Evolutionary conservation across 1,139 yeast species (phyloP).

Genomic region (Candida anutae): DNA sequence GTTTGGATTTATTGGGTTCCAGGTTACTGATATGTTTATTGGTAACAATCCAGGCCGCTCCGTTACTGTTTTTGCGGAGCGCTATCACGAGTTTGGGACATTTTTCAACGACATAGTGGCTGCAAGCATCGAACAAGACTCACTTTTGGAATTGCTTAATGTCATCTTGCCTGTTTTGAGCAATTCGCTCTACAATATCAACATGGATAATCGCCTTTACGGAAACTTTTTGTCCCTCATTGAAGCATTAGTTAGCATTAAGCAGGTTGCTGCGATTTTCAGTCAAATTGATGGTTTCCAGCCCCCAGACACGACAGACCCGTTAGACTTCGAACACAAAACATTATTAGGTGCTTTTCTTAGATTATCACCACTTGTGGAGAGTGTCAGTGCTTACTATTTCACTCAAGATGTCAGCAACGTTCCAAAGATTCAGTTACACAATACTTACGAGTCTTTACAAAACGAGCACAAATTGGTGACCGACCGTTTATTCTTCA

Average conservation of each 20-base stretch:
- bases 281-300: constrained; percentile 50
- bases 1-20: constrained; percentile 65
- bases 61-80: constrained; percentile 17
- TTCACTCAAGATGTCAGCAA: constrained; percentile 37
- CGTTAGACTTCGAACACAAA: constrained; percentile 45
- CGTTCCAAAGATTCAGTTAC: constrained; percentile 33
- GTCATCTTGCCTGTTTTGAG: constrained; percentile 45
- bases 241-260: constrained; percentile 54
- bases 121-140: constrained; percentile 60
- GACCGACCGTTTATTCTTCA: constrained; percentile 54
- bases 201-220: constrained; percentile 41
- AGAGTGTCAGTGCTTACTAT: constrained; percentile 33
- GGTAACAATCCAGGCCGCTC: constrained; percentile 26
- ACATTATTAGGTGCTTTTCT: constrained; percentile 76
- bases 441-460: constrained; percentile 44
- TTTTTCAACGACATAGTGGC: constrained; percentile 52
- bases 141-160: constrained; percentile 51
- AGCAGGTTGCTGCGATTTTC: constrained; percentile 55
- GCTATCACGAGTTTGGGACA: constrained; percentile 35
- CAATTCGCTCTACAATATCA: constrained; percentile 19
- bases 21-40: constrained; percentile 59
- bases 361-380: constrained; percentile 63
- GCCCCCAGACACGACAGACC: constrained; percentile 35
- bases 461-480: constrained; percentile 54
- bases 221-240: constrained; percentile 44